Evolutionary conservation across 2,329 filamentous ascomycete genomes (phyloP).

Genomic region (Cercospora zeina): DNA sequence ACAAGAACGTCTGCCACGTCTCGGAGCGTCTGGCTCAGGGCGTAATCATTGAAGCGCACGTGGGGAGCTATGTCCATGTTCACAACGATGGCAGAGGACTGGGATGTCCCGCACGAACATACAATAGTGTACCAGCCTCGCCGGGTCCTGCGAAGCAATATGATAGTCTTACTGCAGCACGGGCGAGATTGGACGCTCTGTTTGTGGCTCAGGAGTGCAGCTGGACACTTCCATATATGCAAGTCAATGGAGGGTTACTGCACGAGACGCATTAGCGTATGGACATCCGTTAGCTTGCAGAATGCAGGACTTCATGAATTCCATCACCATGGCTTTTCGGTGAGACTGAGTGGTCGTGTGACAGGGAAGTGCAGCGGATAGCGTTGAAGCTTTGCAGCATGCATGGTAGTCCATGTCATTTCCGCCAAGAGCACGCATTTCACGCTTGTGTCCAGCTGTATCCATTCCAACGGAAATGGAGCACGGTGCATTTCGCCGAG

Average conservation of each 20-base stretch:
- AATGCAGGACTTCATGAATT: background rate
- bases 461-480: no score
- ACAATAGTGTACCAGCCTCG: background rate
- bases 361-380: background rate
- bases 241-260: background rate
- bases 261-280: background rate
- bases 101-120: background rate
- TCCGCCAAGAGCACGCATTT: no score
- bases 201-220: background rate
- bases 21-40: background rate
- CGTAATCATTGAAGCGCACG: background rate
- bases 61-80: background rate
- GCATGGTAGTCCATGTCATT: no score
- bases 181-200: background rate
- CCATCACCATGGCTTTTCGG: background rate
- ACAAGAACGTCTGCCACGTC: background rate
- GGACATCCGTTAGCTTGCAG: slow-evolving; percentile 1
- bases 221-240: background rate
- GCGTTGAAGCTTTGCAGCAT: background rate
- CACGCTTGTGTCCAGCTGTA: no score
- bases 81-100: background rate
- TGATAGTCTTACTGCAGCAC: background rate
- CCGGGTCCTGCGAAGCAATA: background rate
- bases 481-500: background rate
- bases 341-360: background rate